A percentile compares a stretch with the other conserved stretches of the same genome.
Conservation (phyloP, 768 basidiomycete species). For the Boletus insuetus region DNA sequence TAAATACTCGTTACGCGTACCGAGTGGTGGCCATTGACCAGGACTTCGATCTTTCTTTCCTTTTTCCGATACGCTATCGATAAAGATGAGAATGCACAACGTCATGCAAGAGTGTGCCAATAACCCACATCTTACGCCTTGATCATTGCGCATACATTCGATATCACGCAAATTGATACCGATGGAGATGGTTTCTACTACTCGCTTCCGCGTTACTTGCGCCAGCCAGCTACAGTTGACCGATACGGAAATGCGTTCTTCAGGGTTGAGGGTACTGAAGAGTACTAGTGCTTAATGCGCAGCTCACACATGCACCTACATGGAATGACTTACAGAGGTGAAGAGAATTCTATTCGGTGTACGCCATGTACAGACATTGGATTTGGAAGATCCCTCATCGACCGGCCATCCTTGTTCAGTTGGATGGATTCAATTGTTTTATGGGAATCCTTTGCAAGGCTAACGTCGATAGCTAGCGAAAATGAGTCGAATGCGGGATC, state of each 20-base stretch:
- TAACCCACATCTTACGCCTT: conserved; percentile 6
- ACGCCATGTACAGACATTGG: neutral
- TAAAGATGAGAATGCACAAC: neutral
- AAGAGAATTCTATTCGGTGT: neutral
- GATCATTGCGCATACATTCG: neutral
- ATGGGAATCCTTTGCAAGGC: conserved; percentile 3
- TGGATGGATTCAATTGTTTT: conserved; percentile 7
- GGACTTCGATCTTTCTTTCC: conserved; percentile 4
- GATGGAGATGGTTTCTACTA: neutral
- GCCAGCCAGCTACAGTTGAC: neutral
- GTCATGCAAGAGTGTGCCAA: neutral
- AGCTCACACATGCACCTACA: neutral
- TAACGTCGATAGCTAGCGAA: neutral
- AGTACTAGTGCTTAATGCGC: neutral
- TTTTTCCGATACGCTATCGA: conserved; percentile 9
- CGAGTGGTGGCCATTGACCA: neutral
- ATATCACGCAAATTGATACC: too few relatives aligned
- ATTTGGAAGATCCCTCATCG: neutral
- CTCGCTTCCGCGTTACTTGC: neutral
- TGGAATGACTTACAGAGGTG: conserved; percentile 6
- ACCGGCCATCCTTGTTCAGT: neutral
- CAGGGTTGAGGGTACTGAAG: neutral
- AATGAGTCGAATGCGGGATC: neutral
- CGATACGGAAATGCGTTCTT: neutral
- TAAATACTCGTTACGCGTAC: neutral